Base-by-base conservation (phyloP, 2,329 filamentous ascomycete species). In the Cryphonectria naterciae region DNA sequence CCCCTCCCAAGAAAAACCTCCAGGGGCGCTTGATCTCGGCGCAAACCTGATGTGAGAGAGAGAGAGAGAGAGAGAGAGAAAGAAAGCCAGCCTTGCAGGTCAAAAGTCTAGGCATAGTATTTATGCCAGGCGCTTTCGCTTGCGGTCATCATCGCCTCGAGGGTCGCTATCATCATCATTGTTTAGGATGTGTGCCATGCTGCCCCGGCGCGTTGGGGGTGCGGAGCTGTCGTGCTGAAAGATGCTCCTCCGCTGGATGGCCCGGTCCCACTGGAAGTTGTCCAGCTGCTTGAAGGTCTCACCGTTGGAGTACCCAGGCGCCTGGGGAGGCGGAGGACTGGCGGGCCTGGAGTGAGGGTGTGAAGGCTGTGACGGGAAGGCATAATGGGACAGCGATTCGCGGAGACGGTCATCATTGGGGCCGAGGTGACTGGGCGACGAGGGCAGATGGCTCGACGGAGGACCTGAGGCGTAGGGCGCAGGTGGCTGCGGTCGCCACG, bases 401-500 rank as follows among this genome's bases (percentile, higher is more conserved):
- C 87, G 82, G 46, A 87, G 81, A 7, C 87, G 85, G 75, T 88
- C 85, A 58, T 89, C 87, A 61, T 89, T 87, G 0, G 82, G 80
- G 1, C 80, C 80, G 5, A 78, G 77, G 11, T 87, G 83, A 73
- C 77, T 87, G 0, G 87, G 87, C 11, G 87, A 89, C 2, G 86
- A 81, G 0, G 87, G 87, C 84, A 86, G 89, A 19, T 84, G 83
- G 3, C 81, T 80, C 0, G 85, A 83, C 11, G 84, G 80, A 2
- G 84, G 81, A 15, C 89, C 89, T 4, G 91, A 90, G 10, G 87
- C 85, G 77, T 90, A 92, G 15, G 91, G 92, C 6, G 91, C 92
- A 37, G 88, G 85, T 58, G 84, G 83, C 65, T 82, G 85, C 10
- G 85, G 85, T 73, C 90, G 91, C 90, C 93, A 95, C 52, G 92